Conservation (phyloP, 140 eudicot genomes). For the Flaveria floridana region DNA sequence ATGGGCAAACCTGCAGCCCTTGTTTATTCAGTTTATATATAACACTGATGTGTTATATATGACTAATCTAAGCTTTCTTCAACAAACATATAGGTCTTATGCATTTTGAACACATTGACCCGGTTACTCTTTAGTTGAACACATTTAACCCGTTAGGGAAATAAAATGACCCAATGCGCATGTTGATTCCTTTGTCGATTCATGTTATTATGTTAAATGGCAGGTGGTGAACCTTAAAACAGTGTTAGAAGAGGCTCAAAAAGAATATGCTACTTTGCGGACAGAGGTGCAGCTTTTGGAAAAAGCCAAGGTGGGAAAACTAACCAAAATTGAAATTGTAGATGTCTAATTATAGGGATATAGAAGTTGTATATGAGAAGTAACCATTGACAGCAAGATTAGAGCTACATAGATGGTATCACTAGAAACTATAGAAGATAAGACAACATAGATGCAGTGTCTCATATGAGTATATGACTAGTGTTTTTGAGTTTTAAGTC, state of each 20-base stretch:
- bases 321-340: constrained; percentile 8
- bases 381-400: background rate
- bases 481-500: background rate
- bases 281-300: constrained; percentile 42
- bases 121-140: too few relatives aligned
- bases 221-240: constrained; percentile 48
- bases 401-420: background rate
- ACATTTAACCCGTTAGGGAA: too few relatives aligned
- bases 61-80: background rate
- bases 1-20: too few relatives aligned
- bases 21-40: too few relatives aligned
- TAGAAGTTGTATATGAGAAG: background rate
- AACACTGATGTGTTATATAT: background rate
- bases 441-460: background rate
- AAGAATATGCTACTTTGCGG: constrained; percentile 41
- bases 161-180: too few relatives aligned
- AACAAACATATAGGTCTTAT: background rate
- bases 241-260: constrained; percentile 47
- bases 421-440: background rate
- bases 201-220: constrained; percentile 14
- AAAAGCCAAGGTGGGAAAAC: constrained; percentile 37
- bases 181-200: background rate
- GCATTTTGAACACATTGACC: too few relatives aligned
- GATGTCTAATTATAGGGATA: background rate
- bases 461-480: background rate